Conservation (phyloP, 225 moss, liverwort and hornwort genomes). For the Physcomitrium patens region DNA sequence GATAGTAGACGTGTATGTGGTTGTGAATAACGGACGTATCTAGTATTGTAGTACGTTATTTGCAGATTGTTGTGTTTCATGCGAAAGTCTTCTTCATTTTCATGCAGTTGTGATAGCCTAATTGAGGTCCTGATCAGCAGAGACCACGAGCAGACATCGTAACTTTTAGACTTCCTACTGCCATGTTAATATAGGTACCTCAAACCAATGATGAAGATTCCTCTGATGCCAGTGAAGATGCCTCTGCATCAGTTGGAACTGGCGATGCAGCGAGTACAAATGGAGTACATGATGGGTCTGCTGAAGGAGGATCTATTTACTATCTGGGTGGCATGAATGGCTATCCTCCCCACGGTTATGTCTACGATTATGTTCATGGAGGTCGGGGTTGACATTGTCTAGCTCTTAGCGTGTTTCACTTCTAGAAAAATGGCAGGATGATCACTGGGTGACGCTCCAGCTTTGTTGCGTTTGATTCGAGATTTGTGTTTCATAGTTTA, state of each 20-base stretch:
- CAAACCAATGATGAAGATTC: conserved; percentile 79
- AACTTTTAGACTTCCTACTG: conserved; percentile 33
- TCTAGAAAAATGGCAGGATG: conserved; percentile 1
- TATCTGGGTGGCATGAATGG: conserved; percentile 83
- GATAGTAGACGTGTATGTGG: neutral
- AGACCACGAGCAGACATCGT: conserved; percentile 23
- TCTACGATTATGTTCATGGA: conserved; percentile 90
- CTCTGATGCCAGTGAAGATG: conserved; percentile 94
- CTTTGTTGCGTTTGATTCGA: neutral
- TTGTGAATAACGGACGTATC: too few relatives aligned
- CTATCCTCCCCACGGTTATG: conserved; percentile 77
- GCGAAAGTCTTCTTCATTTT: neutral
- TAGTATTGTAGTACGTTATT: conserved; percentile 1
- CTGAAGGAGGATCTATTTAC: conserved; percentile 72
- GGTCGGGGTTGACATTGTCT: conserved; percentile 43
- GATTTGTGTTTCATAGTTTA: neutral
- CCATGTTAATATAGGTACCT: conserved; percentile 63
- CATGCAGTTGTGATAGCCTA: neutral
- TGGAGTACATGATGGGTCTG: conserved; percentile 67
- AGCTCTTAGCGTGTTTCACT: neutral
- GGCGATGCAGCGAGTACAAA: conserved; percentile 90
- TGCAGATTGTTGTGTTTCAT: neutral
- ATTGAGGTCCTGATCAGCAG: neutral
- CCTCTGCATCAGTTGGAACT: conserved; percentile 79
- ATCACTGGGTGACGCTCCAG: neutral